Conservation (phyloP, 2,329 filamentous ascomycete species). For the Talaromyces sp. region DNA sequence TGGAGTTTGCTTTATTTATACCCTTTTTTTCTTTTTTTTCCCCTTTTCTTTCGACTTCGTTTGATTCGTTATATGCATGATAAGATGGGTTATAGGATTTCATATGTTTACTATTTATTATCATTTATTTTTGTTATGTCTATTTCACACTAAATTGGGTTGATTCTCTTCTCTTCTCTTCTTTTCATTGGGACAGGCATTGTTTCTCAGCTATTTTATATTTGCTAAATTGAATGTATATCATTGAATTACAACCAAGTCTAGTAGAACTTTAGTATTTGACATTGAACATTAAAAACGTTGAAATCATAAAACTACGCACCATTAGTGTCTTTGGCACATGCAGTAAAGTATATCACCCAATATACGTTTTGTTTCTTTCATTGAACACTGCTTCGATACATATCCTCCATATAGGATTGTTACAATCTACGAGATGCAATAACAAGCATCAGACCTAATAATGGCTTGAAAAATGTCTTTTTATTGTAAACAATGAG, state of each 20-base stretch:
- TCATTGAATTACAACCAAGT: background rate
- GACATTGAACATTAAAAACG: no score
- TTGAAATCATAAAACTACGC: background rate
- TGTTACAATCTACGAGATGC: no score
- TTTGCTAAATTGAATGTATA: background rate
- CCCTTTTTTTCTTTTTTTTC: background rate
- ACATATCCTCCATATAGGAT: no score
- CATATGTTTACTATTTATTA: background rate
- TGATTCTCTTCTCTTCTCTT: background rate
- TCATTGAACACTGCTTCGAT: no score
- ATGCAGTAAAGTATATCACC: no score
- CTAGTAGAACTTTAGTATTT: no score
- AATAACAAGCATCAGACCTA: no score
- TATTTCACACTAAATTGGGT: background rate
- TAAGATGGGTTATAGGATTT: background rate
- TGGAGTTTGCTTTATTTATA: conserved; percentile 3
- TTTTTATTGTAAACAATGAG: no score
- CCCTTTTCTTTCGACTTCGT: background rate
- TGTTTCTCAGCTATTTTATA: background rate
- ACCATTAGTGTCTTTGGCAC: no score
- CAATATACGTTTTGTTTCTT: no score
- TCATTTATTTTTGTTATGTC: background rate
- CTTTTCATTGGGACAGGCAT: background rate
- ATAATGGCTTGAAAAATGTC: no score
- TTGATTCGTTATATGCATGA: background rate